Conservation (phyloP, 352 stramenopile species). For the Aphanomyces astaci region DNA sequence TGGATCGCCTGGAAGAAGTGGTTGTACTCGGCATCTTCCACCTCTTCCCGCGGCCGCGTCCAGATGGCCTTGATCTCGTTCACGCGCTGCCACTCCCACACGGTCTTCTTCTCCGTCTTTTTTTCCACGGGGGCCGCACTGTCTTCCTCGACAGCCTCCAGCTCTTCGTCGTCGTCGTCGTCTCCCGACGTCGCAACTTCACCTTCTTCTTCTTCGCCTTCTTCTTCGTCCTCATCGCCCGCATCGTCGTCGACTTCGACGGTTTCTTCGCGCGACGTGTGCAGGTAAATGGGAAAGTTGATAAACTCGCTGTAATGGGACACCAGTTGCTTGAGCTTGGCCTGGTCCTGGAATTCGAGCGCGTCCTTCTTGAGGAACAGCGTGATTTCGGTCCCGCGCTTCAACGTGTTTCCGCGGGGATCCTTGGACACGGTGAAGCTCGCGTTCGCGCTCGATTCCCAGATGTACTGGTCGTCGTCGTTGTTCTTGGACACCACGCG, state of each 20-base stretch:
- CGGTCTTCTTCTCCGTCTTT: conserved; percentile 91
- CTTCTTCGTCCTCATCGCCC: conserved; percentile 50
- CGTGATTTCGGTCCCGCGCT: conserved; percentile 97
- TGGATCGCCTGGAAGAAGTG: conserved; percentile 96
- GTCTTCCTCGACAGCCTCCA: conserved; percentile 58
- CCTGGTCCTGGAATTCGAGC: conserved; percentile 91
- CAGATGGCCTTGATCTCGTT: conserved; percentile 98
- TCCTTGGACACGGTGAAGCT: conserved; percentile 96
- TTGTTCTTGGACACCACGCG: conserved; percentile 97
- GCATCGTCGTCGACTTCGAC: conserved; percentile 86
- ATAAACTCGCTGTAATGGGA: conserved; percentile 99
- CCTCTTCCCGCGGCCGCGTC: conserved; percentile 93
- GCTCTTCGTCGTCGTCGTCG: conserved; percentile 58
- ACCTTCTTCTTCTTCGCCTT: conserved; percentile 53
- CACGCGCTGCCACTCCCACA: conserved; percentile 93
- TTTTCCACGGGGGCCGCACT: conserved; percentile 40
- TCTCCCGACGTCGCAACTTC: conserved; percentile 47
- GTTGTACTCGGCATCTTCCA: conserved; percentile 98
- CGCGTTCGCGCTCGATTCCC: conserved; percentile 95
- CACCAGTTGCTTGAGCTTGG: conserved; percentile 93
- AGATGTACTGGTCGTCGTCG: conserved; percentile 97
- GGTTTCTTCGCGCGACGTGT: conserved; percentile 86
- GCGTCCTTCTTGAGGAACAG: conserved; percentile 99
- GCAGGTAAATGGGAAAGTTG: conserved; percentile 98
- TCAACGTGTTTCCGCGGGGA: conserved; percentile 92